Conservation (phyloP, 2,329 filamentous ascomycete genomes). For the Colletotrichum ledebouriae region DNA sequence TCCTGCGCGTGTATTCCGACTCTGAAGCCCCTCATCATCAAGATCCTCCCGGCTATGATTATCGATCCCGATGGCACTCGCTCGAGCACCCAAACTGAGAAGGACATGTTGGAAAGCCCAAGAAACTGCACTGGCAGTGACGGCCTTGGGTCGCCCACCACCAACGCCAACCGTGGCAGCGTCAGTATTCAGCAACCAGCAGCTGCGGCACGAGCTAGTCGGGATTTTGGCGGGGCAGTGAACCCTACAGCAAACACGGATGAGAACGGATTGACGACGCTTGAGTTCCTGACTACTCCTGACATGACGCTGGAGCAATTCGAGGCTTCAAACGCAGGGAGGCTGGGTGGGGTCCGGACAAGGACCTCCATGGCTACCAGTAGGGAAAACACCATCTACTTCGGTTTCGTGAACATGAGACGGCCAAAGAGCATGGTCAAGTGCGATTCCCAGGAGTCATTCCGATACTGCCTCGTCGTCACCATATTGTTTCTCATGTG, state of each 20-base stretch:
- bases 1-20: conserved; percentile 94
- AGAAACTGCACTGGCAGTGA: conserved; percentile 42
- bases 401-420: conserved; percentile 82
- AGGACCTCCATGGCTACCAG: conserved; percentile 54
- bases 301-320: conserved; percentile 39
- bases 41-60: conserved; percentile 69
- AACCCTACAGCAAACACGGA: conserved; percentile 36
- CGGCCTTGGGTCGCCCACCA: conserved; percentile 31
- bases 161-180: conserved; percentile 27
- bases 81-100: conserved; percentile 49
- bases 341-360: conserved; percentile 46
- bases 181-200: conserved; percentile 33
- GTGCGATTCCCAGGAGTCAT: conserved; percentile 72
- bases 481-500: conserved; percentile 88
- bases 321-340: conserved; percentile 42
- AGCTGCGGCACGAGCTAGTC: conserved; percentile 22
- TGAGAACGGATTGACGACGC: conserved; percentile 48
- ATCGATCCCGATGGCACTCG: conserved; percentile 63
- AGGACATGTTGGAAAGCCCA: conserved; percentile 44
- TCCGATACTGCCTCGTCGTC: conserved; percentile 80
- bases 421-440: conserved; percentile 79
- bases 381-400: conserved; percentile 69
- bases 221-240: conserved; percentile 17
- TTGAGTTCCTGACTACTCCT: conserved; percentile 64
- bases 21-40: conserved; percentile 85